These are phyloP conservation scores for Hebeloma cylindrosporum DNA, from an alignment of 768 basidiomycete genomes.

Conservation along the genomic window DNA sequence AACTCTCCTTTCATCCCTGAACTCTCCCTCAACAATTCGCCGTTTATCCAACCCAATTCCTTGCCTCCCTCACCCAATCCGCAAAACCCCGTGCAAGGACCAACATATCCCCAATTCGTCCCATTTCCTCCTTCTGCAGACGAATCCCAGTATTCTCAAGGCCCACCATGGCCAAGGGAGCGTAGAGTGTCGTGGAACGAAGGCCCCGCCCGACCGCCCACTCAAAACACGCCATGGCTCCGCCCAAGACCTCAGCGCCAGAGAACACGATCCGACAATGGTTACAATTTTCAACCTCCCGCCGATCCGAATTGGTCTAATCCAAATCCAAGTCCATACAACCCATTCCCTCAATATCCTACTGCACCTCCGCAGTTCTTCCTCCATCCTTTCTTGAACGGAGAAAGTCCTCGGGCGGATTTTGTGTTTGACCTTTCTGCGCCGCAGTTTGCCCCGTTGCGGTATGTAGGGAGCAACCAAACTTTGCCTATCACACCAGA, in stretches of 20 bases:
- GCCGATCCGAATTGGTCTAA: constrained; percentile 5
- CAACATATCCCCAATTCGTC: constrained; percentile 15
- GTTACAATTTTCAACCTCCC: constrained; percentile 12
- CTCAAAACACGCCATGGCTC: constrained; percentile 10
- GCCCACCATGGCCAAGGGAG: constrained; percentile 16
- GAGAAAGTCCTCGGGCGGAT: constrained; percentile 40
- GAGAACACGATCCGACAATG: constrained; percentile 16
- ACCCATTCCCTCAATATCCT: constrained; percentile 12
- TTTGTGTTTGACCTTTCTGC: constrained; percentile 58
- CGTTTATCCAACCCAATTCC: constrained; percentile 21
- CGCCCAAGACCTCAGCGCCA: constrained; percentile 11
- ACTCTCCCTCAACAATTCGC: constrained; percentile 35
- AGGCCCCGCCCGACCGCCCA: constrained; percentile 7
- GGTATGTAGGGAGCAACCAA: constrained; percentile 39
- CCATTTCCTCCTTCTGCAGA: constrained; percentile 28
- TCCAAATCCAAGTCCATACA: constrained; percentile 26
- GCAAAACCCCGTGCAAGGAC: no score
- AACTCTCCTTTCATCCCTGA: constrained; percentile 47
- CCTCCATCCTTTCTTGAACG: constrained; percentile 56
- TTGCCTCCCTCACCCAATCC: constrained; percentile 24
- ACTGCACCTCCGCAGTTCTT: constrained; percentile 14
- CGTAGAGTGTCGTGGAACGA: constrained; percentile 49
- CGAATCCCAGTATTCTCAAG: constrained; percentile 22
- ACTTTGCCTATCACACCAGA: constrained; percentile 38
- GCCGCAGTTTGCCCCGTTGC: constrained; percentile 46